Conservation (phyloP, 768 basidiomycete species). For the Mycena latifolia region DNA sequence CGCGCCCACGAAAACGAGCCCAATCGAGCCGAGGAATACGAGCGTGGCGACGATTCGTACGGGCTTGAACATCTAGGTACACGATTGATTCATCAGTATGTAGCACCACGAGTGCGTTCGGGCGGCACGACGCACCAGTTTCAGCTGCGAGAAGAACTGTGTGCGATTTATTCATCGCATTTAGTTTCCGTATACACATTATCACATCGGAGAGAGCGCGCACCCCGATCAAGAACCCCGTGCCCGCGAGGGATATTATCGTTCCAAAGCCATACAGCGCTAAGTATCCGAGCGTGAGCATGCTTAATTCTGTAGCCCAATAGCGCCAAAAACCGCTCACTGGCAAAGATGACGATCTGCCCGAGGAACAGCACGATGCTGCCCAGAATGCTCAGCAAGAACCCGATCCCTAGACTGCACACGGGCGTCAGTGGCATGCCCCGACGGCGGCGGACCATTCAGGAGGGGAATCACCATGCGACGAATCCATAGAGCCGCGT, state of each 20-base stretch:
- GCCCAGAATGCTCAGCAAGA: slow-evolving; percentile 85
- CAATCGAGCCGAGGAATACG: slow-evolving; percentile 83
- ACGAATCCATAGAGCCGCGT: slow-evolving; percentile 90
- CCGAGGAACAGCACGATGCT: slow-evolving; percentile 83
- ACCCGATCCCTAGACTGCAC: slow-evolving; percentile 77
- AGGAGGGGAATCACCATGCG: slow-evolving; percentile 67
- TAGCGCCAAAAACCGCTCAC: slow-evolving; percentile 56
- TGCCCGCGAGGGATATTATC: slow-evolving; percentile 85
- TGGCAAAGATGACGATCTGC: slow-evolving; percentile 75
- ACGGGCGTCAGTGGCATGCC: background rate
- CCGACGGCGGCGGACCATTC: background rate
- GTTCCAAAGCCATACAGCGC: slow-evolving; percentile 89
- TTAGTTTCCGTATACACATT: slow-evolving; percentile 11
- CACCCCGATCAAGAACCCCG: slow-evolving; percentile 93
- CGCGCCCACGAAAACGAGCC: slow-evolving; percentile 86
- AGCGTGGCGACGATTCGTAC: slow-evolving; percentile 87
- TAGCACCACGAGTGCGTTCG: background rate
- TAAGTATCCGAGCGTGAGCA: slow-evolving; percentile 48
- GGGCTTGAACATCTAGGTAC: slow-evolving; percentile 91
- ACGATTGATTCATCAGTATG: slow-evolving; percentile 1
- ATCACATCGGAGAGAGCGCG: slow-evolving; percentile 44
- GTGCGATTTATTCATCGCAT: background rate
- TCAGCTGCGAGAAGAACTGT: slow-evolving; percentile 87
- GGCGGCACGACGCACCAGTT: slow-evolving; percentile 65
- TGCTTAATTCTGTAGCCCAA: too few species aligned